Percentiles rank a stretch among this genome's conserved stretches.
These are phyloP conservation scores for Podospora pseudoanserina DNA, from an alignment of 495 filamentous ascomycete genomes.

Conservation along the genomic window DNA sequence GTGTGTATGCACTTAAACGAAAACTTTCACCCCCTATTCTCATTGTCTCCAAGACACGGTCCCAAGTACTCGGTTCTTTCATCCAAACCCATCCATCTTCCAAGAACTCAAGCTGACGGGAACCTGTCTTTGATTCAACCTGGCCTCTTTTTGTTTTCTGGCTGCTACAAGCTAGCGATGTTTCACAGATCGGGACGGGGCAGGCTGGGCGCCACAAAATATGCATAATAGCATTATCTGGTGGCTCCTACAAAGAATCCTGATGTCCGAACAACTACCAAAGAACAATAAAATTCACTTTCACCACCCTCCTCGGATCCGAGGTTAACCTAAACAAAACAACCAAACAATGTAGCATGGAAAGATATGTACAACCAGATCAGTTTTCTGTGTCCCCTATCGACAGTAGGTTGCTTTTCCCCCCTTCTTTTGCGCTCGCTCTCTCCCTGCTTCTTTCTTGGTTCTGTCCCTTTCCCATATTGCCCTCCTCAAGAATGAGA, in stretches of 20 bases:
- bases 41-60: neutral
- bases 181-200: neutral
- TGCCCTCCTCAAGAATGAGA: neutral
- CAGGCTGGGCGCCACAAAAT: neutral
- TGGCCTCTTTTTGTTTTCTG: neutral
- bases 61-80: neutral
- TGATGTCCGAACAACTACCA: neutral
- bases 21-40: neutral
- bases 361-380: slow-evolving; percentile 3
- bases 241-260: neutral
- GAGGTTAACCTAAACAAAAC: neutral
- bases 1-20: neutral
- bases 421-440: neutral
- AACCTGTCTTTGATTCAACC: neutral
- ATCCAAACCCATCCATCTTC: neutral
- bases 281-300: neutral
- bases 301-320: neutral
- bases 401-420: neutral
- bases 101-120: neutral
- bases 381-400: neutral
- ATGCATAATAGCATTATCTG: slow-evolving; percentile 5
- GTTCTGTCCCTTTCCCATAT: neutral
- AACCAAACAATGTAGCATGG: neutral
- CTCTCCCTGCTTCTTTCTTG: neutral
- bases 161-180: neutral